These are phyloP conservation scores for Linderniella brevidens DNA, from an alignment of 257 asterid species.

Conservation along the genomic window DNA sequence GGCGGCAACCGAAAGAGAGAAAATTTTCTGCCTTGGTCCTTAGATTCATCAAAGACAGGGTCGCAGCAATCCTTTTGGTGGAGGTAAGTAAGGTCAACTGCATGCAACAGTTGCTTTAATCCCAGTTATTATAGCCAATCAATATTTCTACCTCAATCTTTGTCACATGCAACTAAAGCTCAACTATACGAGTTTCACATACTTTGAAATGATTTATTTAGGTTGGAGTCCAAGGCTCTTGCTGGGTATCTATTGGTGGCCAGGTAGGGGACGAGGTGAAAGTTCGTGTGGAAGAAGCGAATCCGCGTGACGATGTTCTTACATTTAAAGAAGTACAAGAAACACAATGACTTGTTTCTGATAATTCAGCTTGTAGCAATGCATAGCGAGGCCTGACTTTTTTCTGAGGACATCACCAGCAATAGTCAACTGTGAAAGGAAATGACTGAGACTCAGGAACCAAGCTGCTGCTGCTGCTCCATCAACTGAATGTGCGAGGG, in stretches of 20 bases:
- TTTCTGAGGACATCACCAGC: too few species aligned
- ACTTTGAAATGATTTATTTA: constrained; percentile 10
- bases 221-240: constrained; percentile 82
- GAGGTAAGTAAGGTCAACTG: constrained; percentile 40
- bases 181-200: background rate
- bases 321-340: constrained; percentile 38
- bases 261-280: constrained; percentile 73
- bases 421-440: too few species aligned
- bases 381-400: too few species aligned
- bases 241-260: constrained; percentile 62
- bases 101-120: background rate
- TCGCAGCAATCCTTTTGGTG: constrained; percentile 61
- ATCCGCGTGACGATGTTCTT: constrained; percentile 78
- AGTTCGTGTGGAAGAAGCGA: constrained; percentile 67
- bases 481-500: too few species aligned
- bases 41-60: constrained; percentile 76
- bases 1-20: constrained; percentile 54
- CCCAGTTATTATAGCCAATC: background rate
- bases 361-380: too few species aligned
- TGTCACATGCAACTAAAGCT: background rate
- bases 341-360: too few species aligned
- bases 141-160: background rate
- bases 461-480: too few species aligned
- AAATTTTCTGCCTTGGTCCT: constrained; percentile 70
- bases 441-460: too few species aligned